A percentile compares a stretch with the other conserved stretches of the same genome.
These are phyloP conservation scores for Shiraia sp. DNA, from an alignment of 2,329 filamentous ascomycete genomes.

Conservation along the genomic window DNA sequence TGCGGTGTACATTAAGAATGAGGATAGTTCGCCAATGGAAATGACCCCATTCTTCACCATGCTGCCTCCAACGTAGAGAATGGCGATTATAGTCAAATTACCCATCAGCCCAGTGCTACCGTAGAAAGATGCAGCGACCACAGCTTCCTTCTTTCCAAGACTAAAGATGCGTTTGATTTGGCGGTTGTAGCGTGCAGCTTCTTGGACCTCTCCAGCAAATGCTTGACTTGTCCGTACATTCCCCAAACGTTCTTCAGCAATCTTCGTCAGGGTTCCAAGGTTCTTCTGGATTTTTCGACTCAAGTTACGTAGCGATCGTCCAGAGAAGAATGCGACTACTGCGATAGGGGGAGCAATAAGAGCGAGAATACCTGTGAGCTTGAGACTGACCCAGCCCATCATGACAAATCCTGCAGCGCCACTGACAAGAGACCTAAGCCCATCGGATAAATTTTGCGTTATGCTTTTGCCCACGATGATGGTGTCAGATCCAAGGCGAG, in stretches of 20 bases:
- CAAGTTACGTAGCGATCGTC: conserved; percentile 82
- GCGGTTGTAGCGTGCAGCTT: conserved; percentile 86
- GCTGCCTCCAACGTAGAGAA: conserved; percentile 86
- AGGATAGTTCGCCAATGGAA: conserved; percentile 88
- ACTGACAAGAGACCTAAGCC: conserved; percentile 86
- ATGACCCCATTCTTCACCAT: conserved; percentile 87
- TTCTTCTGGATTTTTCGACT: conserved; percentile 94
- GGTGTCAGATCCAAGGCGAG: conserved; percentile 90
- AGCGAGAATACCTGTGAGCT: conserved; percentile 83
- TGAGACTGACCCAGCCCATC: conserved; percentile 94
- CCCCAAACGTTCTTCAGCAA: conserved; percentile 94
- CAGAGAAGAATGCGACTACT: conserved; percentile 88
- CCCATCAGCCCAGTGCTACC: conserved; percentile 84
- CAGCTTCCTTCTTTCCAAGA: conserved; percentile 82
- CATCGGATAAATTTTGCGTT: conserved; percentile 95
- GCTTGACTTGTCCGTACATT: conserved; percentile 97
- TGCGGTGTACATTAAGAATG: conserved; percentile 98
- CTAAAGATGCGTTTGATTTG: conserved; percentile 92
- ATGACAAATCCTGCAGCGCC: conserved; percentile 85
- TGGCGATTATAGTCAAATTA: conserved; percentile 91
- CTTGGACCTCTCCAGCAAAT: conserved; percentile 89
- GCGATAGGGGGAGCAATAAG: conserved; percentile 91
- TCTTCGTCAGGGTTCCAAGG: conserved; percentile 89
- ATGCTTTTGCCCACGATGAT: conserved; percentile 99
- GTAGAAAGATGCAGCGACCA: conserved; percentile 91